Percentiles rank a stretch among this genome's conserved stretches.
Evolutionary conservation across 257 asterid genomes (phyloP).

Genomic region (Coffea eugenioides): DNA sequence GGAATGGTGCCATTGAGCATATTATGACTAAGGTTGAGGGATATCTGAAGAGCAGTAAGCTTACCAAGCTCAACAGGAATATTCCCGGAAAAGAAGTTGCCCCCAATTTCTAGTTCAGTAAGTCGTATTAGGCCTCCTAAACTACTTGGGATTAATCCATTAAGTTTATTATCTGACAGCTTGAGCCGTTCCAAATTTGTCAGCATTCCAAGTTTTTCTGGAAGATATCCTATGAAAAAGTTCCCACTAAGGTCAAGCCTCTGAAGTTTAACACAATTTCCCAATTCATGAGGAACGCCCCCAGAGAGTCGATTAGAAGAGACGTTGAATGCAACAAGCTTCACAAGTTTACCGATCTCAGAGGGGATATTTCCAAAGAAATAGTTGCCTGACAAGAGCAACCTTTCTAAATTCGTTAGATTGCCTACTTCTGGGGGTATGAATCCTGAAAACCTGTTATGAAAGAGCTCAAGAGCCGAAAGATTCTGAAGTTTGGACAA

Average conservation of each 20-base stretch:
- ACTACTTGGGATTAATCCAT: slow-evolving; percentile 58
- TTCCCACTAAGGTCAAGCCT: slow-evolving; percentile 84
- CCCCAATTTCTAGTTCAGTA: slow-evolving; percentile 84
- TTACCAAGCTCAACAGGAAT: slow-evolving; percentile 73
- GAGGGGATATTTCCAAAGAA: slow-evolving; percentile 70
- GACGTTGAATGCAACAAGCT: slow-evolving; percentile 76
- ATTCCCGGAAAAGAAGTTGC: slow-evolving; percentile 60
- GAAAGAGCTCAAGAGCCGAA: slow-evolving; percentile 74
- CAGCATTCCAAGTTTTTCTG: slow-evolving; percentile 57
- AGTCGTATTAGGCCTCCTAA: slow-evolving; percentile 65
- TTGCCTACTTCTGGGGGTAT: slow-evolving; percentile 65
- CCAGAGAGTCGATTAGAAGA: slow-evolving; percentile 66
- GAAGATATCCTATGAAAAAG: slow-evolving; percentile 53
- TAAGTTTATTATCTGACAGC: slow-evolving; percentile 63
- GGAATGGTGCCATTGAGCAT: slow-evolving; percentile 65
- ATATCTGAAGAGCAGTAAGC: slow-evolving; percentile 71
- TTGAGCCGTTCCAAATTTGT: slow-evolving; percentile 73
- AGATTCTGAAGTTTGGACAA: slow-evolving; percentile 64
- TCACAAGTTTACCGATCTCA: slow-evolving; percentile 69
- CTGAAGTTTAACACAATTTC: slow-evolving; percentile 68
- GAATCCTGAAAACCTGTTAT: slow-evolving; percentile 66
- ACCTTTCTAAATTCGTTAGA: slow-evolving; percentile 61
- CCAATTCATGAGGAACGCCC: slow-evolving; percentile 63
- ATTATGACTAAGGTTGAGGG: slow-evolving; percentile 72
- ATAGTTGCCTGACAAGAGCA: slow-evolving; percentile 59